These are phyloP conservation scores for Kalaharituber pfeilii DNA, from an alignment of 2,329 filamentous ascomycete genomes.

Conservation along the genomic window DNA sequence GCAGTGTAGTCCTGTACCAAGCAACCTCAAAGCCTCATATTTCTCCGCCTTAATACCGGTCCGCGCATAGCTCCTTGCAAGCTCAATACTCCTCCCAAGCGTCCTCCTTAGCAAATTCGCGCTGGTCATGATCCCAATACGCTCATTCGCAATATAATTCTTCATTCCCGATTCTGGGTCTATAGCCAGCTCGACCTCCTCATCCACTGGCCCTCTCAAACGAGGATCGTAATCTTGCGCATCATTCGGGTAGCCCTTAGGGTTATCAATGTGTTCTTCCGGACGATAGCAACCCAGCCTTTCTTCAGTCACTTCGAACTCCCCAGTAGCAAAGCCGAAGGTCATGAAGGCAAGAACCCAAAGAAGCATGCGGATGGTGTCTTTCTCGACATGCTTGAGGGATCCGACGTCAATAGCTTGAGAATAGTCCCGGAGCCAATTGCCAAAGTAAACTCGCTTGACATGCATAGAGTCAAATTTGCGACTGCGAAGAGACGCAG, in stretches of 20 bases:
- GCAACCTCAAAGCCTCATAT: conserved; percentile 66
- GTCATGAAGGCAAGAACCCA: conserved; percentile 69
- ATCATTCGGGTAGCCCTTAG: conserved; percentile 70
- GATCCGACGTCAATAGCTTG: conserved; percentile 68
- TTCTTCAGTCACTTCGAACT: conserved; percentile 69
- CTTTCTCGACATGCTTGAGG: conserved; percentile 58
- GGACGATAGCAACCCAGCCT: conserved; percentile 66
- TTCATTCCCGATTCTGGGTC: conserved; percentile 78
- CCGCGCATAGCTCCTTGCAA: conserved; percentile 55
- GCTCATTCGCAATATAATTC: conserved; percentile 91
- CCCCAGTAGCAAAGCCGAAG: conserved; percentile 66
- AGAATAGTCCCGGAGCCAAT: conserved; percentile 73
- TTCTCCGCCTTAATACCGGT: conserved; percentile 55
- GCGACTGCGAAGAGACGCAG: conserved; percentile 45
- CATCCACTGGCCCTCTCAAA: conserved; percentile 56
- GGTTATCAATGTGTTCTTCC: conserved; percentile 58
- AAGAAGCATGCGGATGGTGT: conserved; percentile 55
- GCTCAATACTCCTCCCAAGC: conserved; percentile 31
- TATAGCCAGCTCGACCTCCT: conserved; percentile 52
- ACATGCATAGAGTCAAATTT: conserved; percentile 80
- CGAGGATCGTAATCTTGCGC: conserved; percentile 66
- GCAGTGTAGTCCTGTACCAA: conserved; percentile 79
- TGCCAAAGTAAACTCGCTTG: conserved; percentile 58
- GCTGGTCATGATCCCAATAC: conserved; percentile 76
- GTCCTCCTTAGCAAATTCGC: conserved; percentile 28